Base-by-base conservation (phyloP, 768 basidiomycete genomes). In the Xerocomellus dryophilus region DNA sequence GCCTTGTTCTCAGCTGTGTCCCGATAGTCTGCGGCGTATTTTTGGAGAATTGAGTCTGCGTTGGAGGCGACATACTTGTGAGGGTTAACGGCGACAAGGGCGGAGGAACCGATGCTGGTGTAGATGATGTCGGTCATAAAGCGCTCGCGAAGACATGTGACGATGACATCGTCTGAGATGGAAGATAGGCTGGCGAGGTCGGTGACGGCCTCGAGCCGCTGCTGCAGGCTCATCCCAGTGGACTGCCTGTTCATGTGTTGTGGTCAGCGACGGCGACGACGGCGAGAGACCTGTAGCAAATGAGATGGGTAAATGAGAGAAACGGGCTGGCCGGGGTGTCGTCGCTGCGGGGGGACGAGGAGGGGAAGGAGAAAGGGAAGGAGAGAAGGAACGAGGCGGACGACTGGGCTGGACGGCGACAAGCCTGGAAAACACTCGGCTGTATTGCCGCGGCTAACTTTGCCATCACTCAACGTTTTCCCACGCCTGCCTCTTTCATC, bases 31-130 rank as follows among this genome's bases (percentile, higher is more conserved):
- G 86, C 78, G 4, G 91, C 87, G 67, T 97, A 97, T 67, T 90
- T 87, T 70, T 90, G 82, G 29, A 98, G 74, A 31, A 90, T 73
- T 0, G 88, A 82, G 74, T 98, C 95, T 58, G 89, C 83, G 63
- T 92, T 96, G 50, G 83, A 82, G 17, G 86, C 59, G 40, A 96
- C 80, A 61, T 91, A 93, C 71, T 95, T 94, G 77, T 95, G 90
- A 0, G 95, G 94, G 71, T 98, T 98, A 62, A 98, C 78, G 29
- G 89, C 89, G 57, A 98, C 85, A 60, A 97, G 75, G 8, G 79
- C 78, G 27, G 84, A 84, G 6, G 87, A 74, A 45, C 90, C 87
- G 58, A 93, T 65, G 61, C 62, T 74, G 43, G 92, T 91, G 74
- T 93, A 93, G 61, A 91, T 85, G 60, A 74, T 79, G 75, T 93